phyloP scores from a whole-genome alignment of 129 eudicot species.

The Pulicaria dysenterica region DNA sequence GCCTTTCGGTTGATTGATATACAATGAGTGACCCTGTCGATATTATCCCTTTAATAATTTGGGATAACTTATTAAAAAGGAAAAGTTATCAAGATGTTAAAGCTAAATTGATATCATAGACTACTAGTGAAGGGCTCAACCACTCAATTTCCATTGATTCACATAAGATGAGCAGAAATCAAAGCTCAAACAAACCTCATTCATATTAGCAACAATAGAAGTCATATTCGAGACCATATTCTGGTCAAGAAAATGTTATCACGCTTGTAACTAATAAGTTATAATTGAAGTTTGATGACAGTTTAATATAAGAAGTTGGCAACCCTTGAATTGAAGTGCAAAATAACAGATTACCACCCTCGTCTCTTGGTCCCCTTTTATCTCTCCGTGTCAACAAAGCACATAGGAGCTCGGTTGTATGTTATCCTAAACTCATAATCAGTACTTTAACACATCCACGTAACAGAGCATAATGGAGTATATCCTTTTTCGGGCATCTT shows the following conservation, averaged over 20 bases:
- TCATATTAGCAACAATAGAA: constrained; percentile 3
- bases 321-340: constrained; percentile 20
- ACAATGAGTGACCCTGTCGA: neutral
- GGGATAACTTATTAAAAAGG: neutral
- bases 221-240: constrained; percentile 1
- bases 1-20: constrained; percentile 4
- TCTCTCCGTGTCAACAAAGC: constrained; percentile 37
- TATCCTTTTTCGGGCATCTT: constrained; percentile 2
- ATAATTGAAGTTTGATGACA: constrained; percentile 11
- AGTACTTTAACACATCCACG: constrained; percentile 15
- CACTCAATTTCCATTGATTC: neutral
- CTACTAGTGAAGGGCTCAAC: neutral
- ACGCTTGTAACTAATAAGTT: neutral
- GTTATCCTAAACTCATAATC: constrained; percentile 2
- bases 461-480: neutral
- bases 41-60: neutral
- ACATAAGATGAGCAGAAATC: neutral
- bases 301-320: neutral
- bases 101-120: constrained; percentile 9
- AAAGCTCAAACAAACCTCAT: constrained; percentile 2
- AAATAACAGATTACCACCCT: neutral
- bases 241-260: neutral
- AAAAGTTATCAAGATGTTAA: constrained; percentile 9
- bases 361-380: constrained; percentile 20
- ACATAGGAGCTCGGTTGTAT: neutral